These are phyloP conservation scores for Penicillium nucicola DNA, from an alignment of 495 filamentous ascomycete genomes.

Conservation along the genomic window DNA sequence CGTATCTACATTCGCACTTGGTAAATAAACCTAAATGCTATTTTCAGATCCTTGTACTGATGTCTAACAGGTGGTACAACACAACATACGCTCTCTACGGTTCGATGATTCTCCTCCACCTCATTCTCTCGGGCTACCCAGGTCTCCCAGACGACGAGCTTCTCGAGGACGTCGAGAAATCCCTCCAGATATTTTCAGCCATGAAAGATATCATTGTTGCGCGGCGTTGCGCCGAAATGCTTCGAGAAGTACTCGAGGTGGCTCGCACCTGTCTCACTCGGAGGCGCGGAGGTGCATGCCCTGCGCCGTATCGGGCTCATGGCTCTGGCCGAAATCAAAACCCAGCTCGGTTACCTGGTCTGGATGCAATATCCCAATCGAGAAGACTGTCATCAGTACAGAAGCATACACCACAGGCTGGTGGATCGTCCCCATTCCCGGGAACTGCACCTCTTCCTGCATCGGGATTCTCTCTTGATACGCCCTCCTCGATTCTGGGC, in stretches of 20 bases:
- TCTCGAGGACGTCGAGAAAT: constrained; percentile 23
- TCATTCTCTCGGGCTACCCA: constrained; percentile 10
- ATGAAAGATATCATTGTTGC: constrained; percentile 28
- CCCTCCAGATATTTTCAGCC: constrained; percentile 24
- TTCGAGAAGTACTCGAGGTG: constrained; percentile 21
- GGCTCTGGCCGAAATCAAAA: too few species aligned
- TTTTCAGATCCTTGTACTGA: not conserved
- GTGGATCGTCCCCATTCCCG: too few species aligned
- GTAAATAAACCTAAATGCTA: constrained; percentile 1
- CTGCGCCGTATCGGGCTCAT: too few species aligned
- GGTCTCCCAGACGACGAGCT: constrained; percentile 12
- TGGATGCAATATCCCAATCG: too few species aligned
- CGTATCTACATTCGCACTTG: constrained; percentile 28
- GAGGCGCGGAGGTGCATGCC: not conserved
- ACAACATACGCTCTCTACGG: constrained; percentile 29
- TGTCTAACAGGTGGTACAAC: constrained; percentile 25
- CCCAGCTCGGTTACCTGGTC: too few species aligned
- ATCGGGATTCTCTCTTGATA: too few species aligned
- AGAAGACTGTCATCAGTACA: too few species aligned
- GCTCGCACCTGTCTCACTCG: constrained; percentile 17
- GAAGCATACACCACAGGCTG: too few species aligned
- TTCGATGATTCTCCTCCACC: constrained; percentile 20
- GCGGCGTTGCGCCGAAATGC: constrained; percentile 25
- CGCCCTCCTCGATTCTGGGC: too few species aligned
- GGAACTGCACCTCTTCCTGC: too few species aligned